Evolutionary conservation across 805 yeast genomes (phyloP), one percentile per base, ranked within the genome.

Genomic region (Cyberlindnera veronae): DNA sequence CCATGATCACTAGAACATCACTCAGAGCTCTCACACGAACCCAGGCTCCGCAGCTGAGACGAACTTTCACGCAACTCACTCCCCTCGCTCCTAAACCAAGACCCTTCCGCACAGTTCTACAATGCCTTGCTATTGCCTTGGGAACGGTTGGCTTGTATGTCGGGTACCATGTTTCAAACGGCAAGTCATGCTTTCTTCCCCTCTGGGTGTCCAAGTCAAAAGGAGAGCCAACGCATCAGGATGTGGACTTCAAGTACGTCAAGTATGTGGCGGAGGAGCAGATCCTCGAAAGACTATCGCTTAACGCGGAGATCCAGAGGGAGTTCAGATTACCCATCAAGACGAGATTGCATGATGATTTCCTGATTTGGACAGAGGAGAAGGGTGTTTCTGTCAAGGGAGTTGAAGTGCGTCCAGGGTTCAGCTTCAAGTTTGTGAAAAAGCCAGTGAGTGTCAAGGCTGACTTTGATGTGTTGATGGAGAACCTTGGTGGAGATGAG

Each of bases 291-390:
- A 38, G 53, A 31, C 31, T 56, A 7, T 50, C 54, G 4, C 20
- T 54, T 14, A 43, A 54, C 33, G 40, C 32, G 3, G 20, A 29
- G 10, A 48, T 56, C 9, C 50, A 51, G 33, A 16, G 26, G 8
- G 45, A 44, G 18, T 56, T 49, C 37, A 44, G 51, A 34, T 31
- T 56, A 16, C 60, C 60, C 2, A 23, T 56, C 1, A 42, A 41
- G 41, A 41, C 40, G 1, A 20, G 46, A 26, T 34, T 45, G 9
- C 41, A 47, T 5, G 45, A 40, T 8, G 49, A 46, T n/a, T 54
- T 54, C 29, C 40, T 51, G 10, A 30, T 56, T 4, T 54, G 58
- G 59, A 39, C 42, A 2, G 56, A 56, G 35, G 55, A 53, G 26
- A 48, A 34, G 20, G 31, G 39, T 16, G 36, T 44, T 3, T 34